These are phyloP conservation scores for Wickerhamomyces sp. DNA, from an alignment of 1,139 yeast genomes.

Conservation along the genomic window DNA sequence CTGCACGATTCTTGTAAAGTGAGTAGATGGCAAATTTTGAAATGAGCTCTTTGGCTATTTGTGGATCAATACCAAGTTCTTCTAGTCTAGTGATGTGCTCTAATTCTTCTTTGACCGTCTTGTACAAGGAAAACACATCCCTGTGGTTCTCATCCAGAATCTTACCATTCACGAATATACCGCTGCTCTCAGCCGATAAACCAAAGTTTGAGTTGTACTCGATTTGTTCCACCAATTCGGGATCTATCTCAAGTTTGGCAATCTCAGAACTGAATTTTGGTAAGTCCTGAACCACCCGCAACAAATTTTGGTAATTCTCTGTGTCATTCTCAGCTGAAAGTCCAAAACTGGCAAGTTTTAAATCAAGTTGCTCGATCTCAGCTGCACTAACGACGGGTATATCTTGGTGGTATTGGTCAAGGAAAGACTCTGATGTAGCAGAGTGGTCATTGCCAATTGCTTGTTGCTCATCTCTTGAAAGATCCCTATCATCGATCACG, in stretches of 20 bases:
- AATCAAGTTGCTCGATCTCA: slow-evolving; percentile 36
- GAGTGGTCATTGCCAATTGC: slow-evolving; percentile 6
- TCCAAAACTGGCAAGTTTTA: slow-evolving; percentile 41
- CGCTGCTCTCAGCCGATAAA: slow-evolving; percentile 25
- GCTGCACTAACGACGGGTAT: slow-evolving; percentile 28
- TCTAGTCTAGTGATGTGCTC: slow-evolving; percentile 27
- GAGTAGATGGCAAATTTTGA: slow-evolving; percentile 42
- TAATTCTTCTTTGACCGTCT: slow-evolving; percentile 33
- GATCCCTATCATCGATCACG: slow-evolving; percentile 55
- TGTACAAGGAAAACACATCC: slow-evolving; percentile 35
- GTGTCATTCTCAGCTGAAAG: slow-evolving; percentile 25
- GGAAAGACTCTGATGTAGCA: slow-evolving; percentile 10
- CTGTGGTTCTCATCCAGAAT: slow-evolving; percentile 38
- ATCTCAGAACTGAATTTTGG: slow-evolving; percentile 41
- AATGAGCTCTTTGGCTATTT: slow-evolving; percentile 36
- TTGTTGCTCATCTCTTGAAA: slow-evolving; percentile 6
- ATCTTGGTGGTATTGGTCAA: slow-evolving; percentile 18
- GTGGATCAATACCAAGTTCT: slow-evolving; percentile 32
- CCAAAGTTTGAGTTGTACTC: slow-evolving; percentile 25
- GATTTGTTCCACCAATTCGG: slow-evolving; percentile 21
- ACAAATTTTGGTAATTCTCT: slow-evolving; percentile 32
- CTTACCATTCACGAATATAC: slow-evolving; percentile 62
- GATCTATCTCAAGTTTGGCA: slow-evolving; percentile 10
- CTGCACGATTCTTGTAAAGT: slow-evolving; percentile 32
- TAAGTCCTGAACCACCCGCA: slow-evolving; percentile 38